Evolutionary conservation across 2,329 filamentous ascomycete genomes (phyloP).

Genomic region (Macrophomina phaseolina): DNA sequence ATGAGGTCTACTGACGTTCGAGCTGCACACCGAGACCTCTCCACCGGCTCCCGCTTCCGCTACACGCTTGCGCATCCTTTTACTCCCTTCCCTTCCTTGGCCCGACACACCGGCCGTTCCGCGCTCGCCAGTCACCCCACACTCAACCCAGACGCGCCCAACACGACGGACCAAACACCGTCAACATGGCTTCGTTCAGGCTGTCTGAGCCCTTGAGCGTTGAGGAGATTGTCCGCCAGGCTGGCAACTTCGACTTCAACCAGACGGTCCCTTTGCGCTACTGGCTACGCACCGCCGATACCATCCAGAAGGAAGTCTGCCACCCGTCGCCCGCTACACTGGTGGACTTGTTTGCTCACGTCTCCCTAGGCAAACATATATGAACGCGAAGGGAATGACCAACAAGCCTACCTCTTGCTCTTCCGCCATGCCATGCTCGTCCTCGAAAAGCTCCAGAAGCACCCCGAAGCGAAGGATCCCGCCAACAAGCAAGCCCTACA

Average conservation of each 20-base stretch:
- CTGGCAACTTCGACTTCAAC: slow-evolving; percentile 82
- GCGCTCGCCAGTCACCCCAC: slow-evolving; percentile 11
- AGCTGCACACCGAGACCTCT: not conserved
- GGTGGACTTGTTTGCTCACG: slow-evolving; percentile 27
- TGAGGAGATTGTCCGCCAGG: slow-evolving; percentile 76
- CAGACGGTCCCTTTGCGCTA: slow-evolving; percentile 75
- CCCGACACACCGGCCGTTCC: not conserved
- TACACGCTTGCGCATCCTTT: not conserved
- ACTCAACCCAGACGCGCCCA: not conserved
- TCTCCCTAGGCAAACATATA: slow-evolving; percentile 78
- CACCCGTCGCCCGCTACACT: slow-evolving; percentile 3
- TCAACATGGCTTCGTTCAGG: slow-evolving; percentile 12
- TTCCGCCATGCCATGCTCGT: slow-evolving; percentile 88
- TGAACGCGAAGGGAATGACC: slow-evolving; percentile 81
- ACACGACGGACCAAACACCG: not conserved
- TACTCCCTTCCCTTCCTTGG: not conserved
- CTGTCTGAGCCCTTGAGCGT: slow-evolving; percentile 66
- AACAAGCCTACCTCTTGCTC: slow-evolving; percentile 89
- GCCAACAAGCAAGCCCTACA: slow-evolving; percentile 62
- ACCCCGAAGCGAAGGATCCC: slow-evolving; percentile 74
- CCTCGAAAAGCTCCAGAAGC: slow-evolving; percentile 72
- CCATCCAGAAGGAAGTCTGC: slow-evolving; percentile 78
- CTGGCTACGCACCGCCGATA: slow-evolving; percentile 82
- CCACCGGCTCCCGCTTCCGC: not conserved
- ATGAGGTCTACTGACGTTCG: slow-evolving; percentile 6